Evolutionary conservation across 176 grass and related monocot genomes (phyloP), one percentile per base, ranked within the genome.

Genomic region (Panicum miliaceum): DNA sequence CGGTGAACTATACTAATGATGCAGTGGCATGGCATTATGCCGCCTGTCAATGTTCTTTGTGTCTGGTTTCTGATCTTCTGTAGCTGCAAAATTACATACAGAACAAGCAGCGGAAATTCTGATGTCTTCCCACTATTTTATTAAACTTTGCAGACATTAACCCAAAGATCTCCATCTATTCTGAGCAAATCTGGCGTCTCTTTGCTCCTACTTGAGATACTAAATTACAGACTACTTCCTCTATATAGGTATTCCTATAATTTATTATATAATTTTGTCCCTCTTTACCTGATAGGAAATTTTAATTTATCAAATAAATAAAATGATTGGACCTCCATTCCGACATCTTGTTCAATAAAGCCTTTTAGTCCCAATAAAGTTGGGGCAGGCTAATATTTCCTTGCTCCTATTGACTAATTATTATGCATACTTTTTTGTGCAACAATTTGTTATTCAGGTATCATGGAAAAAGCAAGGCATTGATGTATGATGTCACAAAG

Each of bases 401-500:
- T 66, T 20, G 15, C 32, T 82, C 76, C 43, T 71, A 52, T 69
- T 54, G 42, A 56, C 72, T 72, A 53, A 73, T 73, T 53, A 66
- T 46, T 57, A 61, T 83, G 53, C 38, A 50, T 68, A 71, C 10
- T 82, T 89, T 76, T 67, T 29, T 71, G 18, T 81, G 57, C 35
- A 27, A 52, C 22, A 80, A 76, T 63, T 66, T 59, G 34, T 72
- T 78, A 35, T 69, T 54, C 52, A 95, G 96, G 83, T 98, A 98
- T 73, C 90, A 95, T 81, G 96, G 96, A 67, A 98, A 95, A 90
- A 98, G 96, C 72, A 98, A 98, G 87, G 93, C 93, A 64, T 89
- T 98, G 78, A 95, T 98, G 96, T 95, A 98, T 90, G 96, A 98
- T 89, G 96, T 98, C 57, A 98, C 96, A 78, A 98, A 95, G 76